These are phyloP conservation scores for Backusella liffmaniae DNA, from an alignment of 192 early-diverging fungal species.

Conservation along the genomic window DNA sequence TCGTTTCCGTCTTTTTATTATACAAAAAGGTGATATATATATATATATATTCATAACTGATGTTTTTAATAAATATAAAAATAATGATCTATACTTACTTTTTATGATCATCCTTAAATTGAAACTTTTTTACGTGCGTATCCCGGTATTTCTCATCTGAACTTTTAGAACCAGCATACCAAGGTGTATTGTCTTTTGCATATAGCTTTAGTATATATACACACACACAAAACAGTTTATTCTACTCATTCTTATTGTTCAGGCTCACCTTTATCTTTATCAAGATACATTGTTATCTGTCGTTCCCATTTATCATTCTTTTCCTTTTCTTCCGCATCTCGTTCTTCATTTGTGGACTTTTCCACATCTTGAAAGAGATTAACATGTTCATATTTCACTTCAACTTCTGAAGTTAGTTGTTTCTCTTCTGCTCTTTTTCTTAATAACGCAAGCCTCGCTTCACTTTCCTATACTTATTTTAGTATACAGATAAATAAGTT, in stretches of 20 bases:
- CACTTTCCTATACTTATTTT: conserved; percentile 48
- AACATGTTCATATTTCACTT: background rate
- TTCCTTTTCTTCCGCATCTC: conserved; percentile 52
- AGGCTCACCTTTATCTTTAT: conserved; percentile 38
- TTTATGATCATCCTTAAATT: conserved; percentile 12
- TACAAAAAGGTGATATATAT: background rate
- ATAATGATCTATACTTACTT: conserved; percentile 6
- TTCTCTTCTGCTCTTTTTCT: conserved; percentile 43
- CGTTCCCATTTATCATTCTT: conserved; percentile 55
- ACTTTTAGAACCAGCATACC: conserved; percentile 23
- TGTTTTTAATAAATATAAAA: background rate
- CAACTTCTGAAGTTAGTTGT: background rate
- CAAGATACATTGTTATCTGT: conserved; percentile 68
- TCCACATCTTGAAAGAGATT: background rate
- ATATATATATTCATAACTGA: background rate
- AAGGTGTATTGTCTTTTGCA: conserved; percentile 23
- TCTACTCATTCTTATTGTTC: too few species aligned
- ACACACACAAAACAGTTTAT: too few species aligned
- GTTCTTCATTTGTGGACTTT: conserved; percentile 46
- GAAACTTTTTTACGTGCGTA: conserved; percentile 6
- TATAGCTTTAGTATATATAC: background rate
- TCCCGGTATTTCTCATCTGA: conserved; percentile 19
- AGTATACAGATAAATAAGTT: background rate
- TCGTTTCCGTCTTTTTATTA: conserved; percentile 12
- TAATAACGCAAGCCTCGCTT: conserved; percentile 54